These are phyloP conservation scores for Coniochaeta sp. DNA, from an alignment of 2,329 filamentous ascomycete genomes.

Conservation along the genomic window DNA sequence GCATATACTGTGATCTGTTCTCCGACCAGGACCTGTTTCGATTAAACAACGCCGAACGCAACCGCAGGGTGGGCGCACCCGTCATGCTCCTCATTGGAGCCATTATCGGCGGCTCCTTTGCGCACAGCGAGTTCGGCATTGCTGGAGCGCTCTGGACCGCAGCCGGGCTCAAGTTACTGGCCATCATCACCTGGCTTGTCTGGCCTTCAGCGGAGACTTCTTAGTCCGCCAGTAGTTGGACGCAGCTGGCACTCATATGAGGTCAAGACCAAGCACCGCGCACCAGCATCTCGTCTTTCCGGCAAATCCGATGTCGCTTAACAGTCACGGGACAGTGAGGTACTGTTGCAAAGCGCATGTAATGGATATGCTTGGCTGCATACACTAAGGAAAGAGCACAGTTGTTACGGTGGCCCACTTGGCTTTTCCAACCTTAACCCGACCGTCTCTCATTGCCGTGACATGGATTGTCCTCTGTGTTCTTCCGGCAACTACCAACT, in stretches of 20 bases:
- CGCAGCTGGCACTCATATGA: background rate
- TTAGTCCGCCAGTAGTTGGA: background rate
- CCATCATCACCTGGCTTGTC: constrained; percentile 50
- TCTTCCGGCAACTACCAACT: background rate
- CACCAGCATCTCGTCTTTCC: background rate
- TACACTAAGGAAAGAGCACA: background rate
- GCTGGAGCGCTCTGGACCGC: constrained; percentile 54
- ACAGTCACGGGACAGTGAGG: background rate
- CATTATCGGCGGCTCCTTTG: constrained; percentile 41
- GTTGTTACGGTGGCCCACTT: background rate
- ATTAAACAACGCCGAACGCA: constrained; percentile 38
- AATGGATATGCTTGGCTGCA: background rate
- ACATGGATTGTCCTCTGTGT: background rate
- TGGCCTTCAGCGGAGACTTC: constrained; percentile 39
- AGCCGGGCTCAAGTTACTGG: constrained; percentile 44
- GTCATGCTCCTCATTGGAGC: constrained; percentile 41
- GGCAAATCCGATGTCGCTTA: background rate
- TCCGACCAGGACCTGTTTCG: constrained; percentile 50
- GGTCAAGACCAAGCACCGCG: background rate
- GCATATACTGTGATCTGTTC: constrained; percentile 75
- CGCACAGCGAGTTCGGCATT: constrained; percentile 39
- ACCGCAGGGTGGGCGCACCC: constrained; percentile 42
- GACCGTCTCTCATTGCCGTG: background rate
- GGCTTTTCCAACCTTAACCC: background rate
- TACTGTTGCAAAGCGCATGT: background rate